These are phyloP conservation scores for Teunomyces kruisii DNA, from an alignment of 805 yeast species.

Conservation along the genomic window DNA sequence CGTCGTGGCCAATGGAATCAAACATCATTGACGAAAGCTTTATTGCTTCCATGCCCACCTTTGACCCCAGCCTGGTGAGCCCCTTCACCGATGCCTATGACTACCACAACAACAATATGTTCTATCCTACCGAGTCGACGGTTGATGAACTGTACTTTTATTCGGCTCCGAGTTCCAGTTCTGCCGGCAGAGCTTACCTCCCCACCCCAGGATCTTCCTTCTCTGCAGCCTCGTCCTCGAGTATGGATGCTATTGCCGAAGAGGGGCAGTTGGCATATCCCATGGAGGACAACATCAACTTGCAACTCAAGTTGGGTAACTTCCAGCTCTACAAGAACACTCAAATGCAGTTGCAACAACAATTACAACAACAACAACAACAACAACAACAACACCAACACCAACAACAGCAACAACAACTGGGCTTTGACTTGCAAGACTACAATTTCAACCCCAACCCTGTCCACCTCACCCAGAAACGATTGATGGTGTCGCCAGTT, in stretches of 20 bases:
- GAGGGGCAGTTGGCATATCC: background rate
- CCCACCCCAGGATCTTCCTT: background rate
- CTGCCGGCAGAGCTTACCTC: background rate
- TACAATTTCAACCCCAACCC: background rate
- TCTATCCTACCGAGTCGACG: background rate
- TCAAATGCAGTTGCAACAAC: background rate
- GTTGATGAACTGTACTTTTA: background rate
- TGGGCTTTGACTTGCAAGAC: background rate
- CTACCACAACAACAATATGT: background rate
- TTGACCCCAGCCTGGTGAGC: background rate
- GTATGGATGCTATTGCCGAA: too few relatives aligned
- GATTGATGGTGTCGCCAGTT: constrained; percentile 6
- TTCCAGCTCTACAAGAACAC: background rate
- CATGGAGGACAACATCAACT: constrained; percentile 7
- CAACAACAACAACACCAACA: background rate
- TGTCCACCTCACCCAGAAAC: background rate
- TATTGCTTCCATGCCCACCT: background rate
- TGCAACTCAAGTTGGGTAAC: constrained; percentile 8
- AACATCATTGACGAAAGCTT: background rate
- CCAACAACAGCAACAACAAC: background rate
- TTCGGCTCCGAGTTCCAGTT: background rate
- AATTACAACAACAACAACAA: background rate
- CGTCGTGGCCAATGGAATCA: background rate
- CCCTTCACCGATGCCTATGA: background rate
- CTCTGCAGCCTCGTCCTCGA: background rate